Evolutionary conservation across 176 grass and related monocot genomes (phyloP).

Genomic region (Musa itinerans): DNA sequence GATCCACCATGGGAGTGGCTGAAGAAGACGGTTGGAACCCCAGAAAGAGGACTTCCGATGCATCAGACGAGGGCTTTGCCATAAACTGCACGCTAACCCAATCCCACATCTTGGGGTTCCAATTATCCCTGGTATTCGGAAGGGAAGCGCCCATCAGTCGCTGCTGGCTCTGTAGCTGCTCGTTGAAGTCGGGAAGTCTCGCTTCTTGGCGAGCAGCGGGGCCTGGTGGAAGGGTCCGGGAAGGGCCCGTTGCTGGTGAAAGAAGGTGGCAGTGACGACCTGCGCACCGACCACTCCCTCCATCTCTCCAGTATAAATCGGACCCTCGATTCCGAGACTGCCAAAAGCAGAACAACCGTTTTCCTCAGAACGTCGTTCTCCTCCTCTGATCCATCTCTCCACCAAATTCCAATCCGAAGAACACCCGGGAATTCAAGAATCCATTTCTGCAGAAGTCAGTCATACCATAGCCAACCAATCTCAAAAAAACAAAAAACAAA

Average conservation of each 20-base stretch:
- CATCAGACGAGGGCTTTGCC: slow-evolving; percentile 37
- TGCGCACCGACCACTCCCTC: slow-evolving; percentile 70
- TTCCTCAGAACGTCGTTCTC: neutral
- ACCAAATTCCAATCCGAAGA: no score
- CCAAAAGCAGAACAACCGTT: neutral
- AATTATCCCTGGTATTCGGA: slow-evolving; percentile 32
- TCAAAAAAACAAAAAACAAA: neutral
- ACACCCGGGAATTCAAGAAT: neutral
- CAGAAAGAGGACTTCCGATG: slow-evolving; percentile 14
- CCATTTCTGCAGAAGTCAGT: neutral
- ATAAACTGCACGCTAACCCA: slow-evolving; percentile 73
- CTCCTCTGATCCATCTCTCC: neutral
- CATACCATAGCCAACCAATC: neutral
- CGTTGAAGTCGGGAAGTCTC: slow-evolving; percentile 19
- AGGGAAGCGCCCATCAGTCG: slow-evolving; percentile 19
- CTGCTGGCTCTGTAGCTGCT: slow-evolving; percentile 19
- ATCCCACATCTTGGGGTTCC: slow-evolving; percentile 85
- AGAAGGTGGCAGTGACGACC: slow-evolving; percentile 55
- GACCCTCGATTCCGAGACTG: neutral
- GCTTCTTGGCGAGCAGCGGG: slow-evolving; percentile 18
- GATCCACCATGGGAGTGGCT: slow-evolving; percentile 8
- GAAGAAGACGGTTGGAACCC: slow-evolving; percentile 17
- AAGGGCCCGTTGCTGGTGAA: slow-evolving; percentile 41
- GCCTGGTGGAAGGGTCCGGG: slow-evolving; percentile 40
- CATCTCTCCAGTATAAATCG: slow-evolving; percentile 26